A percentile compares a stretch with the other conserved stretches of the same genome.
Evolutionary conservation across 139 green algal species (phyloP).

Genomic region (Coccomyxa sp.): DNA sequence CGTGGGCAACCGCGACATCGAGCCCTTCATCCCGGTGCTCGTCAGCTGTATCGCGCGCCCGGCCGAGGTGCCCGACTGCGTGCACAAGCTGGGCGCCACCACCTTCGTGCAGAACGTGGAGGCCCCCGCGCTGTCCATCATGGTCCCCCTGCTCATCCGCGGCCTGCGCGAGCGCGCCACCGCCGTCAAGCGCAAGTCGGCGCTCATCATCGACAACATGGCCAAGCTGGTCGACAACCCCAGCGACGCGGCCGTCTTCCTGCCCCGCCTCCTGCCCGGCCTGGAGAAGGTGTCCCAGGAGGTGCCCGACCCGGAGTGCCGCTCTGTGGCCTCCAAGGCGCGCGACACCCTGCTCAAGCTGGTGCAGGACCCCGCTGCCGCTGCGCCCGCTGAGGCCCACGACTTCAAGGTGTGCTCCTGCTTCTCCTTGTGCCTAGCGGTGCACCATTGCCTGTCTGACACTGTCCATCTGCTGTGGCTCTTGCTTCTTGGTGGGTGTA

Average conservation of each 20-base stretch:
- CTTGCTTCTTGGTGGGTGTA: too few relatives aligned
- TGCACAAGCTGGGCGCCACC: constrained; percentile 88
- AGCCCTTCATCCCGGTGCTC: constrained; percentile 79
- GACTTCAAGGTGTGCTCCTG: not conserved
- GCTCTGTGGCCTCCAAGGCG: constrained; percentile 56
- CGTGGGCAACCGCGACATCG: constrained; percentile 87
- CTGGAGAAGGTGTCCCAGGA: constrained; percentile 68
- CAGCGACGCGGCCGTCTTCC: constrained; percentile 76
- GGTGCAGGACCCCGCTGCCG: constrained; percentile 36
- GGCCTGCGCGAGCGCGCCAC: constrained; percentile 80
- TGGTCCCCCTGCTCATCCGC: constrained; percentile 83
- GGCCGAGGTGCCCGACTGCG: constrained; percentile 71
- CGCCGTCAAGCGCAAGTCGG: constrained; percentile 86
- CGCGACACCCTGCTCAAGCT: constrained; percentile 52
- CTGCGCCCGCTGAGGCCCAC: constrained; percentile 4
- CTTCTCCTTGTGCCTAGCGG: not conserved
- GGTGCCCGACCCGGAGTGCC: constrained; percentile 88
- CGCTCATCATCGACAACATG: constrained; percentile 92
- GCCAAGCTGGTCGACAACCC: constrained; percentile 88
- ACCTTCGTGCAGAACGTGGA: constrained; percentile 84
- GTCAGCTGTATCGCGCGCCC: constrained; percentile 74
- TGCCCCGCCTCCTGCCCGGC: constrained; percentile 73
- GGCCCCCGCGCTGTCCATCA: constrained; percentile 76
- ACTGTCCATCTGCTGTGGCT: too few relatives aligned
- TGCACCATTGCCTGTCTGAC: too few relatives aligned